Evolutionary conservation across 108 stramenopile species (phyloP).

Genomic region (Chaetoceros tenuissimus): DNA sequence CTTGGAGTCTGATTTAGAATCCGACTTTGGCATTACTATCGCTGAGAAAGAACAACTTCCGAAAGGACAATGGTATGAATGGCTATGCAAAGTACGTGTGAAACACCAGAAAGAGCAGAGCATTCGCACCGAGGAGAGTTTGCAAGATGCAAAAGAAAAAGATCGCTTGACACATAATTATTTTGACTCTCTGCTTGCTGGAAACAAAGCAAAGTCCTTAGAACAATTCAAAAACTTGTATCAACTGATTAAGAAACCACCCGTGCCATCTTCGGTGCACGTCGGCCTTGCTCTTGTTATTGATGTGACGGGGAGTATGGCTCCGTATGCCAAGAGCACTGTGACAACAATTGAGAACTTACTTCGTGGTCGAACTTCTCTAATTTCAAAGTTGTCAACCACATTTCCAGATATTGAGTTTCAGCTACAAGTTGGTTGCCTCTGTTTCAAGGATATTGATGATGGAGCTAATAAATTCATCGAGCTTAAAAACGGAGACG

Average conservation of each 20-base stretch:
- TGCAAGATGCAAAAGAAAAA: slow-evolving; percentile 28
- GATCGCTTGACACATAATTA: slow-evolving; percentile 33
- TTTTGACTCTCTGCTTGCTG: slow-evolving; percentile 38
- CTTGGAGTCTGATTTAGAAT: slow-evolving; percentile 41
- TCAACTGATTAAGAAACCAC: slow-evolving; percentile 33
- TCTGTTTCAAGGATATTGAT: slow-evolving; percentile 46
- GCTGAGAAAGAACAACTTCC: slow-evolving; percentile 22
- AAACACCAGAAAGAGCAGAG: slow-evolving; percentile 16
- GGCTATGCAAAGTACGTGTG: slow-evolving; percentile 28
- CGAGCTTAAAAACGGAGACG: slow-evolving; percentile 16
- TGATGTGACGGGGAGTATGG: slow-evolving; percentile 57
- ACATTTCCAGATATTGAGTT: slow-evolving; percentile 45
- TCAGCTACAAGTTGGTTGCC: slow-evolving; percentile 24
- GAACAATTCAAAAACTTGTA: slow-evolving; percentile 37
- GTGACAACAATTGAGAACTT: slow-evolving; percentile 23
- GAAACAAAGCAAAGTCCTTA: slow-evolving; percentile 12
- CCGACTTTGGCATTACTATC: slow-evolving; percentile 29
- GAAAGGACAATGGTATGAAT: slow-evolving; percentile 32
- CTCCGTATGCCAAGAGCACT: slow-evolving; percentile 20
- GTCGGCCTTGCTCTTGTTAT: slow-evolving; percentile 42
- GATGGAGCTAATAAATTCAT: slow-evolving; percentile 33
- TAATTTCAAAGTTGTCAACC: slow-evolving; percentile 21
- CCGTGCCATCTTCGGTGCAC: slow-evolving; percentile 26
- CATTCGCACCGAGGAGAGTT: slow-evolving; percentile 28
- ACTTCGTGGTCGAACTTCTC: slow-evolving; percentile 25